Conservation (phyloP, 129 eudicot species). For the Centella asiatica region DNA sequence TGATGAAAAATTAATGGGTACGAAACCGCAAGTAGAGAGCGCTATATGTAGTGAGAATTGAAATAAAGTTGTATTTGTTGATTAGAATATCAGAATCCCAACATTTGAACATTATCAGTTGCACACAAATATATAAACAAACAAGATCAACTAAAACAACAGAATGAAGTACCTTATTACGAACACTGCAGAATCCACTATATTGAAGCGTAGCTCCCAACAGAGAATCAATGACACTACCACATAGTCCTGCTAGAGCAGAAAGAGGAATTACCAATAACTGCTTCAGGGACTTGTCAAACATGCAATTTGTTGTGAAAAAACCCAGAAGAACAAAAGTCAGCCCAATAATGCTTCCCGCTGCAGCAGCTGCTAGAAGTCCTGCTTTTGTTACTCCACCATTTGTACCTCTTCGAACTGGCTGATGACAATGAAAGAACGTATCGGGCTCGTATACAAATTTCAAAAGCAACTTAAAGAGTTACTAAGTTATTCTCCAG, state of each 20-base stretch:
- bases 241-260: conserved; percentile 68
- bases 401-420: conserved; percentile 95
- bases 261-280: conserved; percentile 75
- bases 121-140: too few relatives aligned
- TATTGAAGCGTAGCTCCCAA: conserved; percentile 74
- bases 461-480: neutral
- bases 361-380: conserved; percentile 85
- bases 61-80: neutral
- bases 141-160: neutral
- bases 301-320: conserved; percentile 56
- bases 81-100: neutral
- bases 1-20: neutral
- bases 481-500: neutral
- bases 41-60: too few relatives aligned
- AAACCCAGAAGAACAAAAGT: conserved; percentile 66
- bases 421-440: conserved; percentile 37
- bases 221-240: conserved; percentile 10
- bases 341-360: conserved; percentile 69
- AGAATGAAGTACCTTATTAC: conserved; percentile 51
- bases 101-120: neutral
- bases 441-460: neutral
- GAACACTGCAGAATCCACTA: conserved; percentile 78
- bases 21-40: neutral
- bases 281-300: conserved; percentile 58
- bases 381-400: conserved; percentile 90